These are phyloP conservation scores for Trichomonascaceae sp. DNA, from an alignment of 1,139 yeast genomes.

Conservation along the genomic window DNA sequence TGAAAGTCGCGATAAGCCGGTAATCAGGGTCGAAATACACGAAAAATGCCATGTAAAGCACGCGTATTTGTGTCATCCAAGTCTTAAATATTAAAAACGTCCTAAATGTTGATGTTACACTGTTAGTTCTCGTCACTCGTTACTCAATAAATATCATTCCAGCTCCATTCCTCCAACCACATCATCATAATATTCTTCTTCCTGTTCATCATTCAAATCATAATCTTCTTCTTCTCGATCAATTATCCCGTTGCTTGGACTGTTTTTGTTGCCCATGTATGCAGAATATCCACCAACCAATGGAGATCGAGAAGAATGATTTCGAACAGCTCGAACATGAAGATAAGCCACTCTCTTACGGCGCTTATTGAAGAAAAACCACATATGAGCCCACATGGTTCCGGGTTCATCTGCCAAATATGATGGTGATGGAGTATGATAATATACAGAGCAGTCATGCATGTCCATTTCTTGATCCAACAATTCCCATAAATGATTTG, in stretches of 20 bases:
- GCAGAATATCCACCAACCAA: not conserved
- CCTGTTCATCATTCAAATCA: slow-evolving; percentile 33
- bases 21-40: no score
- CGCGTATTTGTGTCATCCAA: no score
- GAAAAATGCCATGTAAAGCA: no score
- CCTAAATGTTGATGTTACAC: not conserved
- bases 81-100: not conserved
- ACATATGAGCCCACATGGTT: slow-evolving; percentile 83
- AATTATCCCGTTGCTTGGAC: slow-evolving; percentile 7
- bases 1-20: no score
- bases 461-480: slow-evolving; percentile 81
- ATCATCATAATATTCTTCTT: slow-evolving; percentile 5
- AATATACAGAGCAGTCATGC: slow-evolving; percentile 68
- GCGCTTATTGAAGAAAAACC: slow-evolving; percentile 88
- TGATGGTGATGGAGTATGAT: slow-evolving; percentile 73
- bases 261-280: slow-evolving; percentile 9
- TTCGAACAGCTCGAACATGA: slow-evolving; percentile 42
- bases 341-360: slow-evolving; percentile 86
- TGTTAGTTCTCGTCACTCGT: not conserved
- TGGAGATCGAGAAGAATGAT: slow-evolving; percentile 18
- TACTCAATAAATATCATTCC: slow-evolving; percentile 17
- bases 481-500: slow-evolving; percentile 80
- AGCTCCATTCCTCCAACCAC: slow-evolving; percentile 39
- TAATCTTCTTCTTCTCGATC: slow-evolving; percentile 43
- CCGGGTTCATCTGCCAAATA: slow-evolving; percentile 72